A percentile compares a stretch with the other conserved stretches of the same genome.
These are phyloP conservation scores for Malassezia arunalokei DNA, from an alignment of 1,284 basidiomycete genomes.

Conservation along the genomic window DNA sequence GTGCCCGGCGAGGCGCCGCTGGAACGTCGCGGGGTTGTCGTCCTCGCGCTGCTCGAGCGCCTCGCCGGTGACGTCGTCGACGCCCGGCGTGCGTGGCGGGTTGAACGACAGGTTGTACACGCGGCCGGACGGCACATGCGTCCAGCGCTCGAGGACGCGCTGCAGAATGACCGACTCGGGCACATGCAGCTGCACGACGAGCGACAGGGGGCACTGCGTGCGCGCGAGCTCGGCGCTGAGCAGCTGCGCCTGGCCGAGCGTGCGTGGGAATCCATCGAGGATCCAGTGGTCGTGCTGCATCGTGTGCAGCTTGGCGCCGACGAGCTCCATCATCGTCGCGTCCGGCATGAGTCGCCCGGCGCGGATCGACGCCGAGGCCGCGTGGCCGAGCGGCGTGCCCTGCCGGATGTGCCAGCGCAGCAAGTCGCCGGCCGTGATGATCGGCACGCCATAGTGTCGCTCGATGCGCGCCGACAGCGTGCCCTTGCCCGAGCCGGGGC, in stretches of 20 bases:
- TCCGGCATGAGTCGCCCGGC: constrained; percentile 42
- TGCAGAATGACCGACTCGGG: constrained; percentile 77
- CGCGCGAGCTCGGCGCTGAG: constrained; percentile 53
- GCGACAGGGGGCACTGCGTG: constrained; percentile 52
- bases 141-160: constrained; percentile 76
- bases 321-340: constrained; percentile 37
- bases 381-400: constrained; percentile 26
- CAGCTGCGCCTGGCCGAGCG: constrained; percentile 71
- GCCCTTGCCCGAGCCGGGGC: constrained; percentile 42
- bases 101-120: constrained; percentile 62
- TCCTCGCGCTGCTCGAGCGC: constrained; percentile 76
- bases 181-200: constrained; percentile 83
- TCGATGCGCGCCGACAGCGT: constrained; percentile 34
- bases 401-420: constrained; percentile 33
- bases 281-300: constrained; percentile 60
- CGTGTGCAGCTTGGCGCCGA: constrained; percentile 21
- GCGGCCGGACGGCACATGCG: constrained; percentile 80
- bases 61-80: constrained; percentile 86
- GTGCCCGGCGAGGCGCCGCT: constrained; percentile 66
- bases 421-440: constrained; percentile 36
- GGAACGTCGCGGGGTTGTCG: constrained; percentile 77
- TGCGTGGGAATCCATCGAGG: constrained; percentile 90
- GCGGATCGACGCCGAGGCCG: constrained; percentile 30
- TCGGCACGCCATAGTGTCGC: constrained; percentile 18
- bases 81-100: constrained; percentile 69